Conservation (phyloP, 2,329 filamentous ascomycete species). For the Alternaria rosae region DNA sequence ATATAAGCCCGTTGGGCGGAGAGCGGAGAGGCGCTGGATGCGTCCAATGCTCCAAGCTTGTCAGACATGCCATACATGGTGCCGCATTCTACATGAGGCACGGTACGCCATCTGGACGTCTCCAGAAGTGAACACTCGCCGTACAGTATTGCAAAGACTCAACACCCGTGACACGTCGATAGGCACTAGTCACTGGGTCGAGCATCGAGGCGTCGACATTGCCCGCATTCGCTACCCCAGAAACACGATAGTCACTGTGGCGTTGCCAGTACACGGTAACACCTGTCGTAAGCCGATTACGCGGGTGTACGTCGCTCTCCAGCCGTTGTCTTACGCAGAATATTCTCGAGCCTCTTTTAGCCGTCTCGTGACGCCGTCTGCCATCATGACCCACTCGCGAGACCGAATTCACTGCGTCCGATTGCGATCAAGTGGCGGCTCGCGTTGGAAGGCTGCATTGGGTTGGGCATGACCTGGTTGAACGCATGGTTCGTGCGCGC, state of each 20-base stretch:
- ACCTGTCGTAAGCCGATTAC: conserved; percentile 2
- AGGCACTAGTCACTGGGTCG: neutral
- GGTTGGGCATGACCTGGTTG: neutral
- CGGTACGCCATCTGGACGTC: neutral
- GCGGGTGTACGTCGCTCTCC: neutral
- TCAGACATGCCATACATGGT: neutral
- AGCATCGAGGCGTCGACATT: neutral
- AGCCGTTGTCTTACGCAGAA: neutral
- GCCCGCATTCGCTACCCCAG: conserved; percentile 4
- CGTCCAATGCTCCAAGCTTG: neutral
- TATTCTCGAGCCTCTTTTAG: neutral
- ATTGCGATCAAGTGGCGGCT: neutral
- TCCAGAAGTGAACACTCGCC: neutral
- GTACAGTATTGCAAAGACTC: neutral
- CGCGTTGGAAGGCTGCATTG: neutral
- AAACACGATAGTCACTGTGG: conserved; percentile 1
- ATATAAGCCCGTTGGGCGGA: conserved; percentile 1
- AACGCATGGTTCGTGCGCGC: conserved; percentile 16
- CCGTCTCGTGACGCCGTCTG: neutral
- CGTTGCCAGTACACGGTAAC: conserved; percentile 1
- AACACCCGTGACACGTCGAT: neutral
- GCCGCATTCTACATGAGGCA: neutral
- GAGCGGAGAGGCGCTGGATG: neutral
- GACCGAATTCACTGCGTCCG: neutral
- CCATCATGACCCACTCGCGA: neutral